Conservation (phyloP, 306 rosid genomes). For the Corylus avellana region DNA sequence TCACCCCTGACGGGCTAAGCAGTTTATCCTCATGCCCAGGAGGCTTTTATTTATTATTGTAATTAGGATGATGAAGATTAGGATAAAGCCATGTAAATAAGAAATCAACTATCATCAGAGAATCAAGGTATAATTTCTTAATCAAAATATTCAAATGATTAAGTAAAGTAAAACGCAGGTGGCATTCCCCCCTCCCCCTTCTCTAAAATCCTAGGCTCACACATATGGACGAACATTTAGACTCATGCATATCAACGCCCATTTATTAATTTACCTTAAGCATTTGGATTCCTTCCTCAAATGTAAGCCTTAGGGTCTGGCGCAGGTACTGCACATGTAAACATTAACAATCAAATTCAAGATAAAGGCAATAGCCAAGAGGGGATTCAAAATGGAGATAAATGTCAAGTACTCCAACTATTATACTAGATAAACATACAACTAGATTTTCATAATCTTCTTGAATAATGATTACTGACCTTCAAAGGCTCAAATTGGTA, state of each 20-base stretch:
- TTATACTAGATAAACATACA: neutral
- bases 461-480: slow-evolving; percentile 38
- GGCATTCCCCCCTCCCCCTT: neutral
- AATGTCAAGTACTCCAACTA: neutral
- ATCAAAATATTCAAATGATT: neutral
- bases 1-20: no score
- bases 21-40: no score
- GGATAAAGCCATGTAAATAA: neutral
- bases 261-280: slow-evolving; percentile 57
- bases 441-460: neutral
- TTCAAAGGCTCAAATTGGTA: slow-evolving; percentile 92
- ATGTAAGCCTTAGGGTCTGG: slow-evolving; percentile 72
- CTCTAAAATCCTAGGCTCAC: neutral
- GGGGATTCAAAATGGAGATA: neutral
- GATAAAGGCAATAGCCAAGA: neutral
- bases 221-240: neutral
- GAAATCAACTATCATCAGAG: neutral
- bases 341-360: slow-evolving; percentile 31
- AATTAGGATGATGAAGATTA: neutral
- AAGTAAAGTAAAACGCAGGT: neutral
- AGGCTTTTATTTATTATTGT: neutral
- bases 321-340: slow-evolving; percentile 71
- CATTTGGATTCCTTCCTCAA: slow-evolving; percentile 94
- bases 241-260: neutral
- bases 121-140: neutral